Percentiles rank a stretch among this genome's conserved stretches.
These are phyloP conservation scores for Elaeagnus macrophylla DNA, from an alignment of 306 rosid genomes.

Conservation along the genomic window DNA sequence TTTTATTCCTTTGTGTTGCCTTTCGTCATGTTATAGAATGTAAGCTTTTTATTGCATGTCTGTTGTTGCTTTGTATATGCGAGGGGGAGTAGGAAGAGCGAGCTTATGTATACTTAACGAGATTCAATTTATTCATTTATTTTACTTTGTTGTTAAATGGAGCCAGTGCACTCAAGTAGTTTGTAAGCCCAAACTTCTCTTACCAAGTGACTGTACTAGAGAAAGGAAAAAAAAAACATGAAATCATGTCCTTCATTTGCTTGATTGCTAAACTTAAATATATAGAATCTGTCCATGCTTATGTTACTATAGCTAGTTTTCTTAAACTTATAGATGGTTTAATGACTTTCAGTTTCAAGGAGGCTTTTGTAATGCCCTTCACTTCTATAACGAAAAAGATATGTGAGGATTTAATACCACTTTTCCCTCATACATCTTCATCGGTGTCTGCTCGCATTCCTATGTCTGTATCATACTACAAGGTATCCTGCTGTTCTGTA, in stretches of 20 bases:
- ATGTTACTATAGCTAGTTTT: not conserved
- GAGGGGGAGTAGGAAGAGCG: too few relatives aligned
- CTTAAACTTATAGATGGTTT: slow-evolving; percentile 13
- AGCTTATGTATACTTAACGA: too few relatives aligned
- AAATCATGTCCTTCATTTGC: not conserved
- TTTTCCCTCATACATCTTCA: slow-evolving; percentile 50
- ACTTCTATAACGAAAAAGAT: slow-evolving; percentile 68
- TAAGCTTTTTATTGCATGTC: not conserved
- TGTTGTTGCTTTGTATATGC: too few relatives aligned
- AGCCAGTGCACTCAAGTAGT: too few relatives aligned
- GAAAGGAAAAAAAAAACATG: too few relatives aligned
- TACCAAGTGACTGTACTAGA: too few relatives aligned
- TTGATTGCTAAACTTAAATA: not conserved
- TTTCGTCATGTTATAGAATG: not conserved
- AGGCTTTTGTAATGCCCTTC: slow-evolving; percentile 87
- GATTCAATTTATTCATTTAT: too few relatives aligned
- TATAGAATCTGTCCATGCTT: not conserved
- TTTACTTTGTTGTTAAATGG: too few relatives aligned
- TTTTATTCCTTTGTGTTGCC: slow-evolving; percentile 11
- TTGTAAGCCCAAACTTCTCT: too few relatives aligned
- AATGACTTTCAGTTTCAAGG: slow-evolving; percentile 67
- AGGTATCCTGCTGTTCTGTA: slow-evolving; percentile 26
- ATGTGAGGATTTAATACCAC: slow-evolving; percentile 65
- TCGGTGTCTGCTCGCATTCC: slow-evolving; percentile 40
- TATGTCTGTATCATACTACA: slow-evolving; percentile 66